Evolutionary conservation across 345 rosid species (phyloP), one percentile per base, ranked within the genome.

Genomic region (Garcia nutans): DNA sequence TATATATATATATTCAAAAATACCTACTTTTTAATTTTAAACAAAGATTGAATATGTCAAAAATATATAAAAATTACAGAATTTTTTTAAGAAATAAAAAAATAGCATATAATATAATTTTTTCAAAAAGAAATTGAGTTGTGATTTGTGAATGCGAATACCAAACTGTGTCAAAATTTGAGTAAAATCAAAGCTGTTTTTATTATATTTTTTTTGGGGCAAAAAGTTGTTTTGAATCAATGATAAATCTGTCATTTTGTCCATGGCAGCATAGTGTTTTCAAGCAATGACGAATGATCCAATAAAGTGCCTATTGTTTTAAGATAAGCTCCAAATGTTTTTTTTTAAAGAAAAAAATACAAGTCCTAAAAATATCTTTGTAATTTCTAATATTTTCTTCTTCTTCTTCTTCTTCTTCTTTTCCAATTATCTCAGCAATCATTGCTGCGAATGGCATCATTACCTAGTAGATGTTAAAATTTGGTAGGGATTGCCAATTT

Each of bases 401-500:
- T n/a, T n/a, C n/a, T n/a, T n/a, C n/a, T n/a, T n/a, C n/a, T n/a
- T n/a, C n/a, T n/a, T n/a, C n/a, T n/a, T n/a, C n/a, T 6, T 37
- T 37, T 37, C 5, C 0, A 4, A 37, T 26, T 45, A 20, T 28
- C 76, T 63, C 57, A 11, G 47, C 74, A 54, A 68, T 69, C 20
- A 70, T 76, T 69, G 42, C 23, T 11, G 45, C 61, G 54, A 26
- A 70, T 31, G 44, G 52, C 3, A 41, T 37, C 6, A 37, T 37
- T 0, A 15, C 17, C 50, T 17, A 10, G 6, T 55, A 42, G 9
- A 66, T 56, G 19, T 23, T 57, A 37, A 42, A 20, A 33, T 69
- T 33, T 47, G 70, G 56, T 15, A 70, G 50, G 52, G 70, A 63
- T 13, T n/a, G n/a, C n/a, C n/a, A n/a, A n/a, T n/a, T n/a, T 55